phyloP scores from a whole-genome alignment of 2,329 filamentous ascomycete genomes.

The Trichothecium roseum region DNA sequence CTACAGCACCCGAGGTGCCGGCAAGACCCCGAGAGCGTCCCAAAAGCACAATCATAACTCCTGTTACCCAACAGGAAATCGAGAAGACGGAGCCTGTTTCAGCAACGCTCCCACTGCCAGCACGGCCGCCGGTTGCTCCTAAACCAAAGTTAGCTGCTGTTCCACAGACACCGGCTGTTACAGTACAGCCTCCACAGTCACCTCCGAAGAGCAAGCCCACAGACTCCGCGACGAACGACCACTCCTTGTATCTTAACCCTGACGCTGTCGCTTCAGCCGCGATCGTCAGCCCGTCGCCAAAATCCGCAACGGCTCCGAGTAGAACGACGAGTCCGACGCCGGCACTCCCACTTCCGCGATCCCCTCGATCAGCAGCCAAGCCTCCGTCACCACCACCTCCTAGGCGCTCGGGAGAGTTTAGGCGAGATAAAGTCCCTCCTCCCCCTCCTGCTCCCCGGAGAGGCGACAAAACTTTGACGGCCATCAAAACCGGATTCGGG shows the following conservation, averaged over 20 bases:
- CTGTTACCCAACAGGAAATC: constrained; percentile 9
- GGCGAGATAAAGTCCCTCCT: constrained; percentile 35
- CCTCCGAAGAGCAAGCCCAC: constrained; percentile 42
- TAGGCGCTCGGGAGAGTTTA: constrained; percentile 48
- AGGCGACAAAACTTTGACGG: constrained; percentile 45
- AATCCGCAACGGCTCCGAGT: constrained; percentile 43
- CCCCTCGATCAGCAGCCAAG: constrained; percentile 35
- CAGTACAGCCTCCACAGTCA: constrained; percentile 59
- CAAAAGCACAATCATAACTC: constrained; percentile 8
- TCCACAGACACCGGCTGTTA: constrained; percentile 47
- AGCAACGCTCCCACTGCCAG: background rate
- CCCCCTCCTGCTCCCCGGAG: constrained; percentile 73
- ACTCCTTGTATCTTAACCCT: constrained; percentile 35
- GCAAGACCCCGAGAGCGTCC: constrained; percentile 16
- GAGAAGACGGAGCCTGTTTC: constrained; percentile 12
- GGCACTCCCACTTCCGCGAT: constrained; percentile 22
- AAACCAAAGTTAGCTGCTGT: constrained; percentile 14
- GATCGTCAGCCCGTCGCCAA: constrained; percentile 20
- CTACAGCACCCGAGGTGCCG: constrained; percentile 20
- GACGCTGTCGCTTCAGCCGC: constrained; percentile 25
- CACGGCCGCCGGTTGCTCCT: constrained; percentile 11
- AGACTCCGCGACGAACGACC: constrained; percentile 25
- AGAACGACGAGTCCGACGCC: constrained; percentile 42
- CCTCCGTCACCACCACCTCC: constrained; percentile 56
- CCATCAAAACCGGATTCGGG: constrained; percentile 7